phyloP scores from a whole-genome alignment of 805 yeast species.

The Schizosaccharomyces octosporus region DNA sequence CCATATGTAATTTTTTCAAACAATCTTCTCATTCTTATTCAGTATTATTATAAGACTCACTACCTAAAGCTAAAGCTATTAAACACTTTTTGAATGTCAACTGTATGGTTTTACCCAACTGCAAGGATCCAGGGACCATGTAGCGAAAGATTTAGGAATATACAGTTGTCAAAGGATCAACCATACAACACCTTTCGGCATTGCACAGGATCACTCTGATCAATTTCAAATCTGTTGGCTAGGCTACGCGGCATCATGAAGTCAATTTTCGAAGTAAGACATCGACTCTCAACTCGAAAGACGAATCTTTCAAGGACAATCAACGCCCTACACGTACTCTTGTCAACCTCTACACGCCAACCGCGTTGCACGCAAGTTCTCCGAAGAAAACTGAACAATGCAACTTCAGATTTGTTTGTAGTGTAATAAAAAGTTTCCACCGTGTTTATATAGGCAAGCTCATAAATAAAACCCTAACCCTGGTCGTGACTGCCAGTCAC shows the following conservation, averaged over 20 bases:
- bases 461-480: background rate
- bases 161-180: background rate
- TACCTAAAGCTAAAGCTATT: too few species aligned
- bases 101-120: conserved; percentile 1
- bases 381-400: background rate
- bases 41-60: too few species aligned
- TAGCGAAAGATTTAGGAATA: conserved; percentile 1
- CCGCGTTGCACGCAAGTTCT: background rate
- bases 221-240: background rate
- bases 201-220: background rate
- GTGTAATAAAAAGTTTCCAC: too few species aligned
- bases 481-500: background rate
- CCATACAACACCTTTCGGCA: background rate
- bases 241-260: background rate
- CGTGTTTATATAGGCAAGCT: background rate
- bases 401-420: background rate
- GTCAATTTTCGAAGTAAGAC: background rate
- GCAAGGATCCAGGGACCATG: conserved; percentile 2
- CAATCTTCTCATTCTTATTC: too few species aligned
- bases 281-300: background rate
- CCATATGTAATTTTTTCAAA: too few species aligned
- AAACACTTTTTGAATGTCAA: background rate
- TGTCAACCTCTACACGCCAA: conserved; percentile 1
- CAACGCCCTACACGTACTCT: background rate
- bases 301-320: background rate